Percentiles rank a stretch among this genome's conserved stretches.
phyloP scores from a whole-genome alignment of 2,329 filamentous ascomycete species.

The Colletotrichum sp. region DNA sequence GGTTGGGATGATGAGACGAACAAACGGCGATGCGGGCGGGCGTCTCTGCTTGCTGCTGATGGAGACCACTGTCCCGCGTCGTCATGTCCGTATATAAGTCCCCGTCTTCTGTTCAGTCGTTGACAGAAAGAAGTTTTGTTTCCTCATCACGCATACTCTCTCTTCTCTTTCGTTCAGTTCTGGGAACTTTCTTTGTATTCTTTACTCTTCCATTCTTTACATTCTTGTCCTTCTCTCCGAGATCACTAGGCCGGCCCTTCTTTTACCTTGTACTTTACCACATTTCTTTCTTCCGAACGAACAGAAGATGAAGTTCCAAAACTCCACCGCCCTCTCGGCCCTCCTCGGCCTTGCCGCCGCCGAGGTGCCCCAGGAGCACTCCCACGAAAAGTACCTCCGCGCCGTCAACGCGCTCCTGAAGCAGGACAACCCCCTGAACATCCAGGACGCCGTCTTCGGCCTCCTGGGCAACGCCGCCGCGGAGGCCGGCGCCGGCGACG shows the following conservation, averaged over 20 bases:
- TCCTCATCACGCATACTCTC: conserved; percentile 1
- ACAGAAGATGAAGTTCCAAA: conserved; percentile 21
- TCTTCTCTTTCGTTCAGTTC: conserved; percentile 24
- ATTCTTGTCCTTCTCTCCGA: conserved; percentile 7
- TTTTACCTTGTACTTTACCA: neutral
- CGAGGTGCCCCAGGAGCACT: conserved; percentile 63
- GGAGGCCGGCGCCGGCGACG: conserved; percentile 34
- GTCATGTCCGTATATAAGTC: conserved; percentile 11
- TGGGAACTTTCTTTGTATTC: conserved; percentile 19
- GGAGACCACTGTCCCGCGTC: neutral
- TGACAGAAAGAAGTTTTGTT: neutral
- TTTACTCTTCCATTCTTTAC: conserved; percentile 9
- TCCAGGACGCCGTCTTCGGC: conserved; percentile 57
- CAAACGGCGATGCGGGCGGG: neutral
- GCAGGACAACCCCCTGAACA: conserved; percentile 56
- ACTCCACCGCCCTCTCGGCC: conserved; percentile 15
- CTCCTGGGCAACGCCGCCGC: conserved; percentile 49
- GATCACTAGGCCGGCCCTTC: conserved; percentile 23
- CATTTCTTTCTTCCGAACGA: neutral
- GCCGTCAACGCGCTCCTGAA: conserved; percentile 48
- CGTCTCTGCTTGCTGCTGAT: neutral
- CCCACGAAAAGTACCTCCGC: conserved; percentile 54
- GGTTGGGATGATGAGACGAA: conserved; percentile 6
- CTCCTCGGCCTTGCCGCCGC: conserved; percentile 14
- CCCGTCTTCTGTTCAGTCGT: neutral